Conservation (phyloP, 2,329 filamentous ascomycete genomes). For the Sporothrix protearum region DNA sequence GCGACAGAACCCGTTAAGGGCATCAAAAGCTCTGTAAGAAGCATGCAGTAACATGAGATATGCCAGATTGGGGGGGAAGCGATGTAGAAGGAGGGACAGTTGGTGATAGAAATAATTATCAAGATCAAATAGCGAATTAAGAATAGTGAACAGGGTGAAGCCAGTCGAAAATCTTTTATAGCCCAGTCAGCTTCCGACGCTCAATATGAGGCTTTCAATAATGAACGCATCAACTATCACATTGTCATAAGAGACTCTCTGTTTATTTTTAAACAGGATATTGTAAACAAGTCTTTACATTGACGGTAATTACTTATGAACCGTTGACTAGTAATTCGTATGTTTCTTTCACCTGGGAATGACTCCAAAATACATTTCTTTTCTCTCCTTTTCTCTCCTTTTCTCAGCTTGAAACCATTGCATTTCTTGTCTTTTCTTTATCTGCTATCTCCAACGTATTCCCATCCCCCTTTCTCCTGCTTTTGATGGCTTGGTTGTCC, state of each 20-base stretch:
- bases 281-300: background rate
- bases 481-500: background rate
- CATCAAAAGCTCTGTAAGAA: too few relatives aligned
- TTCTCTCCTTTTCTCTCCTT: background rate
- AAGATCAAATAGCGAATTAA: background rate
- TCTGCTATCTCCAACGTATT: background rate
- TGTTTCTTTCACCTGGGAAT: too few relatives aligned
- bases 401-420: too few relatives aligned
- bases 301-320: background rate
- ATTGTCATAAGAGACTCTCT: background rate
- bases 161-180: background rate
- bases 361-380: background rate
- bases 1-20: constrained; percentile 8
- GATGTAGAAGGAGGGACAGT: background rate
- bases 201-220: background rate
- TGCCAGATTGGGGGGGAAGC: background rate
- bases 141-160: background rate
- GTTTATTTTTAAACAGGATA: background rate
- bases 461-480: background rate
- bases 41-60: background rate
- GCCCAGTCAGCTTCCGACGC: background rate
- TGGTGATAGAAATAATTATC: background rate
- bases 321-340: too few relatives aligned
- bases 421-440: background rate
- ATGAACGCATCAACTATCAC: background rate